Evolutionary conservation across 495 filamentous ascomycete species (phyloP).

Genomic region (Astrocystis sublimbata): DNA sequence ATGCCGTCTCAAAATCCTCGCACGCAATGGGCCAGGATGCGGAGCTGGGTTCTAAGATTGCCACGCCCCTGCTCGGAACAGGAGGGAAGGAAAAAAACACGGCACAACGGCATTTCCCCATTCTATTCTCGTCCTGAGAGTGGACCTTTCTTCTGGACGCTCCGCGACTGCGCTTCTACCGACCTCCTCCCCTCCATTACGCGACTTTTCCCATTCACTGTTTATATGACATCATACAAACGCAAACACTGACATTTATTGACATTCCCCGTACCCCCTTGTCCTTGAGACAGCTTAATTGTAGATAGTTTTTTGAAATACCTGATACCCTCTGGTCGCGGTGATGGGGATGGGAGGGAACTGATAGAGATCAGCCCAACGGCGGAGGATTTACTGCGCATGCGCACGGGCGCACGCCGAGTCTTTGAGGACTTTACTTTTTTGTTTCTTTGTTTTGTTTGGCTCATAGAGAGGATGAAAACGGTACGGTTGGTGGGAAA

Average conservation of each 20-base stretch:
- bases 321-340: constrained; percentile 19
- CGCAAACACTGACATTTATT: not conserved
- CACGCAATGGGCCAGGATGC: not conserved
- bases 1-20: not conserved
- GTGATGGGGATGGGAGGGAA: constrained; percentile 2
- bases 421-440: constrained; percentile 2
- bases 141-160: not conserved
- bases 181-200: not conserved
- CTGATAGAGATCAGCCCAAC: not conserved
- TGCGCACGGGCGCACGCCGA: constrained; percentile 7
- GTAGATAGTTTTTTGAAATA: constrained; percentile 14
- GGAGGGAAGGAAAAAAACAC: not conserved
- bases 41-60: not conserved
- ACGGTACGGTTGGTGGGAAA: not conserved
- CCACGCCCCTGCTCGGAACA: not conserved
- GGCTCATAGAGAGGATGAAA: not conserved
- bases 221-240: constrained; percentile 12
- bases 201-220: not conserved
- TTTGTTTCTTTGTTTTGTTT: constrained; percentile 1
- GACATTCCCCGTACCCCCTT: too few species aligned
- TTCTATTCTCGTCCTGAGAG: not conserved
- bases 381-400: not conserved
- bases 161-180: not conserved
- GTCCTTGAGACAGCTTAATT: constrained; percentile 5
- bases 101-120: not conserved